These are phyloP conservation scores for Suillus weaverae DNA, from an alignment of 768 basidiomycete genomes.

Conservation along the genomic window DNA sequence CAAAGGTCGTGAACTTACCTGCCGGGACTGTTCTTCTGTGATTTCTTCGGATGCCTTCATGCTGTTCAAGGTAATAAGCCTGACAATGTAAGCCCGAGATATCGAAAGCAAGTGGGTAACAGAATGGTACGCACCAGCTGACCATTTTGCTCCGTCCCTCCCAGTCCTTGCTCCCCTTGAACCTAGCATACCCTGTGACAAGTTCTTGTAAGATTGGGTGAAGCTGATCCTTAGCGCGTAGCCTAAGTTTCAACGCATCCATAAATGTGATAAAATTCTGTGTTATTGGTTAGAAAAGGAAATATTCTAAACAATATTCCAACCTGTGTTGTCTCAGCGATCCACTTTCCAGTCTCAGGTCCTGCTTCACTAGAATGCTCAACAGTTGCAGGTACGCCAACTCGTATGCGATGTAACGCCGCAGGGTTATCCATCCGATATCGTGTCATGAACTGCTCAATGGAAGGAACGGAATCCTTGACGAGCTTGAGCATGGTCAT, in stretches of 20 bases:
- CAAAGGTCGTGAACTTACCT: constrained; percentile 48
- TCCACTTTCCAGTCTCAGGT: constrained; percentile 93
- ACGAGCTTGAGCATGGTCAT: constrained; percentile 98
- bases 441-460: constrained; percentile 89
- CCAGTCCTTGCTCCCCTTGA: constrained; percentile 95
- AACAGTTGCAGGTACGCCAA: constrained; percentile 95
- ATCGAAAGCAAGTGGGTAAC: background rate
- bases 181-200: constrained; percentile 91
- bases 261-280: constrained; percentile 98
- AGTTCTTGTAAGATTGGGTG: constrained; percentile 94
- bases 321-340: constrained; percentile 96
- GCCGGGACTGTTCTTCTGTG: constrained; percentile 90
- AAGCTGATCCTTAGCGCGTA: constrained; percentile 96
- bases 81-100: constrained; percentile 26
- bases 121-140: constrained; percentile 63
- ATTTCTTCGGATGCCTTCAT: constrained; percentile 98
- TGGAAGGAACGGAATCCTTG: constrained; percentile 77
- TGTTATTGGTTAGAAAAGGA: background rate
- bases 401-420: constrained; percentile 83
- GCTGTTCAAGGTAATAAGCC: constrained; percentile 94
- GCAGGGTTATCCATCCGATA: constrained; percentile 94
- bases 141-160: constrained; percentile 93
- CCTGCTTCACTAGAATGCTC: constrained; percentile 94
- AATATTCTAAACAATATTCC: constrained; percentile 11
- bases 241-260: constrained; percentile 90